A percentile compares a stretch with the other conserved stretches of the same genome.
phyloP scores from a whole-genome alignment of 1,284 basidiomycete species.

The Trichosporon asahii region DNA sequence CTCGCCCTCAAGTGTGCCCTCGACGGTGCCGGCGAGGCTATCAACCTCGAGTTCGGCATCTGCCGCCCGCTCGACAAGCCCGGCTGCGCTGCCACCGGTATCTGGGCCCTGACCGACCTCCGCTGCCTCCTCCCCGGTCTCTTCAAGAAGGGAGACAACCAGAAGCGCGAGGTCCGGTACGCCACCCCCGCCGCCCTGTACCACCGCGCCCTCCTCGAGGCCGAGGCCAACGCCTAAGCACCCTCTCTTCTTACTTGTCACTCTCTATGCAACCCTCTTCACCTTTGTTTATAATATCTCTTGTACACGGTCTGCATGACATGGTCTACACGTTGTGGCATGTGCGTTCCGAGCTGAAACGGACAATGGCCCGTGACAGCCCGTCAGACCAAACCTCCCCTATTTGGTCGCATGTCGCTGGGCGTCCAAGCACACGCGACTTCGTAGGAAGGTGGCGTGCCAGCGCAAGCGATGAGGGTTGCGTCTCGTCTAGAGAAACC shows the following conservation, averaged over 20 bases:
- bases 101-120: conserved; percentile 12
- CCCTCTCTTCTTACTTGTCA: neutral
- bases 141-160: neutral
- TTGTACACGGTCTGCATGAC: neutral
- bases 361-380: neutral
- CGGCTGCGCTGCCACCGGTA: conserved; percentile 9
- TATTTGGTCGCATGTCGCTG: neutral
- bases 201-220: neutral
- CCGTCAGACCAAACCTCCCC: neutral
- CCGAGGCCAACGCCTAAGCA: neutral
- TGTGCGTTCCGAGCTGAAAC: neutral
- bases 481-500: neutral
- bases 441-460: neutral
- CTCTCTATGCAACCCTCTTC: neutral
- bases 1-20: conserved; percentile 9
- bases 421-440: neutral
- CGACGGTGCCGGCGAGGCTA: neutral
- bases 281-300: neutral
- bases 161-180: neutral
- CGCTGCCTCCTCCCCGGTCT: neutral
- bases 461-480: neutral
- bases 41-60: conserved; percentile 13
- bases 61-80: neutral
- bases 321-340: neutral
- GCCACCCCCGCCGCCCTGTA: neutral